A percentile compares a stretch with the other conserved stretches of the same genome.
Evolutionary conservation across 768 basidiomycete species (phyloP).

Genomic region (Mycena rebaudengoi): DNA sequence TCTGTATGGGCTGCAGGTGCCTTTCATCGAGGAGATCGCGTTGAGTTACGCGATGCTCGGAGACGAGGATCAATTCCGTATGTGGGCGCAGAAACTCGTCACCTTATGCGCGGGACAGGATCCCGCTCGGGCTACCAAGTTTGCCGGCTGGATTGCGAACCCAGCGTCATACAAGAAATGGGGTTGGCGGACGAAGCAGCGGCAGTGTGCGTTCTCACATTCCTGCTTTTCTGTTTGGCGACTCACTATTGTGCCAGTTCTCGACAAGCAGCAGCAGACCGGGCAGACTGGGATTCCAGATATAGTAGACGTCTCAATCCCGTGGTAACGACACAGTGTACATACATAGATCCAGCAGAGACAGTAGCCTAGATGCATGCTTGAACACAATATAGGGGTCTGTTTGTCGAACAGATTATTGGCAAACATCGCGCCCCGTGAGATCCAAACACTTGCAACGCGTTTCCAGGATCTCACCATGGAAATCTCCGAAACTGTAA

Average conservation of each 20-base stretch:
- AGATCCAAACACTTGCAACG: background rate
- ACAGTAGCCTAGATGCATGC: too few relatives aligned
- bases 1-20: constrained; percentile 48
- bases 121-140: constrained; percentile 34
- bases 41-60: constrained; percentile 52
- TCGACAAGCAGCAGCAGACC: constrained; percentile 1
- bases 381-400: too few relatives aligned
- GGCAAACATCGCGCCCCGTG: constrained; percentile 1
- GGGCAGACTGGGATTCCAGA: background rate
- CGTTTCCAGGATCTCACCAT: background rate
- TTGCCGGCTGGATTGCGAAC: constrained; percentile 41
- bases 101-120: constrained; percentile 36
- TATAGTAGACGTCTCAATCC: constrained; percentile 15
- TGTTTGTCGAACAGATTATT: constrained; percentile 6
- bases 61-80: constrained; percentile 42
- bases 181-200: constrained; percentile 52
- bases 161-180: constrained; percentile 44
- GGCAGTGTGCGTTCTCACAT: constrained; percentile 41
- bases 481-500: constrained; percentile 10
- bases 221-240: background rate
- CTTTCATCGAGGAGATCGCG: constrained; percentile 54
- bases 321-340: constrained; percentile 14
- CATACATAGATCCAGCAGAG: too few relatives aligned
- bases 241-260: background rate
- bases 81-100: constrained; percentile 46